Conservation (phyloP, 2,329 filamentous ascomycete genomes). For the Aquanectria penicillioides region DNA sequence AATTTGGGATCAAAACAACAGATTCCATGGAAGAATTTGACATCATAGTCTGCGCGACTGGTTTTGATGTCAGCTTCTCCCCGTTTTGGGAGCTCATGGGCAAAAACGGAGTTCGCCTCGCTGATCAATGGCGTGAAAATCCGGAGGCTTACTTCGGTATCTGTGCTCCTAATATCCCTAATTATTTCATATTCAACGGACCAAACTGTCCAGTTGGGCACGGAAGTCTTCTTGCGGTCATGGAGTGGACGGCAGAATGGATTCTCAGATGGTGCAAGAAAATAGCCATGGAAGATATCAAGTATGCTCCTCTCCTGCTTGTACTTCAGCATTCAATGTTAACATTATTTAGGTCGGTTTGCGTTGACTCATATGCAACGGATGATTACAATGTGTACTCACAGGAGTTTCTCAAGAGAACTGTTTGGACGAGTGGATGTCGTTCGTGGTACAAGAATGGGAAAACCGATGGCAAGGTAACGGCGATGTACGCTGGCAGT, state of each 20-base stretch:
- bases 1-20: slow-evolving; percentile 10
- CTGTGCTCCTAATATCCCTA: slow-evolving; percentile 9
- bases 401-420: slow-evolving; percentile 11
- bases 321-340: background rate
- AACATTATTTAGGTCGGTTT: background rate
- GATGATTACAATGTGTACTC: slow-evolving; percentile 22
- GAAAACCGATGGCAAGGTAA: background rate
- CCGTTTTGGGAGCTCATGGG: slow-evolving; percentile 5
- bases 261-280: background rate
- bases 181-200: slow-evolving; percentile 15
- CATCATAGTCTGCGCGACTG: slow-evolving; percentile 26
- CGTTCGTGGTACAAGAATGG: slow-evolving; percentile 4
- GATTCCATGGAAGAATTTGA: slow-evolving; percentile 12
- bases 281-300: background rate
- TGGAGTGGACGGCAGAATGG: background rate
- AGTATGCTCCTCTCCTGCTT: background rate
- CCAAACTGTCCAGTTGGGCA: slow-evolving; percentile 12
- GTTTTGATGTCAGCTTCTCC: slow-evolving; percentile 26
- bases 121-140: slow-evolving; percentile 14
- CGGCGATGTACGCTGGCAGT: background rate
- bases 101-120: background rate
- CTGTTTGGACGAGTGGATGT: slow-evolving; percentile 18
- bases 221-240: background rate
- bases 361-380: background rate
- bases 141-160: slow-evolving; percentile 20